A percentile compares a stretch with the other conserved stretches of the same genome.
Evolutionary conservation across 2,329 filamentous ascomycete species (phyloP).

Genomic region (Penicillium sclerotiorum): DNA sequence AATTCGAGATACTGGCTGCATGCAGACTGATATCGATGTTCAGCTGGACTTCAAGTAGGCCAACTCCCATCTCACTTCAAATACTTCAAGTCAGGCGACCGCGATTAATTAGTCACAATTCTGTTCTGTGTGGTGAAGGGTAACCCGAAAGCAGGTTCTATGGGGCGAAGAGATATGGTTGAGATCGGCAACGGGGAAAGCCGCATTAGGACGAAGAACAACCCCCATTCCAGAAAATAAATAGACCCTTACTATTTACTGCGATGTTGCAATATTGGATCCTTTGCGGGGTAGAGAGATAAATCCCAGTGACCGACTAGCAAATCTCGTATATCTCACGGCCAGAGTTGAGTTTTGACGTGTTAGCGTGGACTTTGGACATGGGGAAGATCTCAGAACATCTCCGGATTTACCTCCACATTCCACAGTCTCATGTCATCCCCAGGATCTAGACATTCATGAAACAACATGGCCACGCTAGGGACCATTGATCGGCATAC

Average conservation of each 20-base stretch:
- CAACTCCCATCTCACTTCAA: too few species aligned
- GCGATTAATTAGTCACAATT: too few species aligned
- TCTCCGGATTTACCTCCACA: slow-evolving; percentile 21
- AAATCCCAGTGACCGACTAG: too few species aligned
- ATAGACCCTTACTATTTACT: too few species aligned
- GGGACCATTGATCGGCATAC: not conserved
- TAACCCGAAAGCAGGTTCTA: not conserved
- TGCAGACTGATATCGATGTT: not conserved
- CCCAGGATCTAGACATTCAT: slow-evolving; percentile 3
- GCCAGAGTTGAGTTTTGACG: too few species aligned
- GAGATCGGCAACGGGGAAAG: slow-evolving; percentile 9
- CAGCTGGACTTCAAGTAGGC: not conserved
- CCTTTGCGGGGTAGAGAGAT: too few species aligned
- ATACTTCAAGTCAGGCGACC: not conserved
- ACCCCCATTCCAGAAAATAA: not conserved
- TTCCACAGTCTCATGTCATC: slow-evolving; percentile 1
- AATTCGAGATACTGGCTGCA: not conserved
- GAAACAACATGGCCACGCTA: not conserved
- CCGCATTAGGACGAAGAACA: slow-evolving; percentile 16
- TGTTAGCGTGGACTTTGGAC: too few species aligned
- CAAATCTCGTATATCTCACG: too few species aligned
- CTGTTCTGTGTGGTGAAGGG: not conserved
- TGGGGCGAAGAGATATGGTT: not conserved
- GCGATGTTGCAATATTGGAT: too few species aligned
- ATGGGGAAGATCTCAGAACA: too few species aligned